Percentiles rank a stretch among this genome's conserved stretches.
Conservation (phyloP, 768 basidiomycete genomes). For the Russula vinacea region DNA sequence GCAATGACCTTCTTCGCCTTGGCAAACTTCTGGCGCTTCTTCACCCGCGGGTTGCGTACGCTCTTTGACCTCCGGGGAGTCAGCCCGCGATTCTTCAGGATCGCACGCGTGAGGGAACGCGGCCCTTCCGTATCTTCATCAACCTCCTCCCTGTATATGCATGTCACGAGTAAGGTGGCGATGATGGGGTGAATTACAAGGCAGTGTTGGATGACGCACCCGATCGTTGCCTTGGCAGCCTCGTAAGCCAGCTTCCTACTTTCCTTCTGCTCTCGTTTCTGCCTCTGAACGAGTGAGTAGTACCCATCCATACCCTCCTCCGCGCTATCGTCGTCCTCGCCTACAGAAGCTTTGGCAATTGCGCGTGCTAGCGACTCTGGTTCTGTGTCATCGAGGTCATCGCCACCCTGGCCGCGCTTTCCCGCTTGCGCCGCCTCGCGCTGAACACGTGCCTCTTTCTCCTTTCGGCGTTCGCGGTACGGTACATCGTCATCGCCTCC, state of each 20-base stretch:
- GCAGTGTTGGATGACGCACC: conserved; percentile 43
- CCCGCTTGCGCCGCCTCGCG: conserved; percentile 52
- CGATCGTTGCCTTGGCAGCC: conserved; percentile 49
- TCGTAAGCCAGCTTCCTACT: conserved; percentile 84
- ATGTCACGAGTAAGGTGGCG: conserved; percentile 7
- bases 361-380: conserved; percentile 38
- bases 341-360: conserved; percentile 38
- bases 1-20: conserved; percentile 91
- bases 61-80: conserved; percentile 86
- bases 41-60: conserved; percentile 95
- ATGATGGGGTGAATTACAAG: not conserved
- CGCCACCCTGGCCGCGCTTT: conserved; percentile 53
- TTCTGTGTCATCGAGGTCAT: conserved; percentile 61
- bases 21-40: conserved; percentile 91
- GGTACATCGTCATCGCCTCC: conserved; percentile 97
- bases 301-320: conserved; percentile 65
- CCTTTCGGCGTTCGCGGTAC: conserved; percentile 70
- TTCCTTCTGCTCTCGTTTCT: conserved; percentile 66
- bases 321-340: conserved; percentile 40
- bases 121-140: conserved; percentile 60
- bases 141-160: conserved; percentile 33
- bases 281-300: conserved; percentile 83
- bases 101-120: conserved; percentile 83
- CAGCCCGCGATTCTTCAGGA: conserved; percentile 90
- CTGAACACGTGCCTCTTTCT: conserved; percentile 53